Base-by-base conservation (phyloP, 1,284 basidiomycete genomes). In the Microbotryum intermedium region DNA sequence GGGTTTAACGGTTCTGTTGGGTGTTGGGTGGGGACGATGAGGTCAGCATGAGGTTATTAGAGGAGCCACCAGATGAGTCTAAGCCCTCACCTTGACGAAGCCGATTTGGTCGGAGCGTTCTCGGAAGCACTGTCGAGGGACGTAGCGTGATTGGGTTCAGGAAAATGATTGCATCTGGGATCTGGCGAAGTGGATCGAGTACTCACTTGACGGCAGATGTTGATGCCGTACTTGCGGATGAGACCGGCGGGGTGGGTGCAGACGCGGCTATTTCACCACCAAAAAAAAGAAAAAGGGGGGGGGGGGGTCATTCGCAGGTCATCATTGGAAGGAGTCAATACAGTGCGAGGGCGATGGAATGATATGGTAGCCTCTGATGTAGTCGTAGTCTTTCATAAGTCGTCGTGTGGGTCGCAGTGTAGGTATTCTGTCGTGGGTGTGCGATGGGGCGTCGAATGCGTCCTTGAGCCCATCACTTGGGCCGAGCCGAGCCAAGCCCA, bases 171-270 rank as follows among this genome's bases (percentile, higher is more conserved):
- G 11, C 16, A 34, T 34, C 34, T 13, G 34, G n/a, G n/a, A n/a
- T n/a, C n/a, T n/a, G n/a, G n/a, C n/a, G n/a, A n/a, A 11, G 10
- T 34, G 9, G 4, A 34, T 34, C 11, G 9, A 13, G 3, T 34
- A 39, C 34, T 39, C 13, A 39, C 34, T 39, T 39, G 66, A 78
- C 91, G 88, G 82, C 91, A 95, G 72, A 94, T 87, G 80, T 94
- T 89, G 73, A 95, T 84, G 62, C 90, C 90, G 79, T 90, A 90
- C 78, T 89, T 70, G 73, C 78, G 88, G 79, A 97, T 90, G 76
- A 95, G 84, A 87, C 91, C 91, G 73, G 90, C 91, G 77, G 89
- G 88, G 80, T 97, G 91, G 53, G 88, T 87, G 76, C 91, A 97
- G 75, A 91, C 88, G 75, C 92, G 90, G 83, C 89, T 91, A 68